Conservation (phyloP, 768 basidiomycete genomes). For the Boletus rex-veris region DNA sequence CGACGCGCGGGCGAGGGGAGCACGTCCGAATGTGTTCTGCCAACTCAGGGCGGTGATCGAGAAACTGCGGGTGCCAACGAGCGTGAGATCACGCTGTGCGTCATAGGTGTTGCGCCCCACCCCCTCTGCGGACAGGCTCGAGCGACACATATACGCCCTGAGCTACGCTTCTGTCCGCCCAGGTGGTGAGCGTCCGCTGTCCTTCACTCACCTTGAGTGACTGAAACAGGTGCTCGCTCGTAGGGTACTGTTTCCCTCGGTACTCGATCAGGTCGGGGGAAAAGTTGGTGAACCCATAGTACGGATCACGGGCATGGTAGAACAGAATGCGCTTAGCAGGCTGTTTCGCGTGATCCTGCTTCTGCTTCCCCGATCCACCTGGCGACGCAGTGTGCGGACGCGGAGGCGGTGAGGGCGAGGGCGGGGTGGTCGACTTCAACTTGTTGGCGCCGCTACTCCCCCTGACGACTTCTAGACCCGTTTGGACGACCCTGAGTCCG, state of each 20-base stretch:
- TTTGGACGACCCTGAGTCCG: slow-evolving; percentile 28
- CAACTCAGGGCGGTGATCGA: slow-evolving; percentile 34
- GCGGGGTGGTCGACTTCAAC: background rate
- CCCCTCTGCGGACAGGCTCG: slow-evolving; percentile 1
- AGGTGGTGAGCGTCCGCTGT: background rate
- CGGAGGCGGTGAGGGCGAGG: slow-evolving; percentile 2
- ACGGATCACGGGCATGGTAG: slow-evolving; percentile 30
- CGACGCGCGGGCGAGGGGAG: slow-evolving; percentile 30
- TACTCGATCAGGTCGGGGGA: slow-evolving; percentile 42
- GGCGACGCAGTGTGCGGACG: slow-evolving; percentile 25
- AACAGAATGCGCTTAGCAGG: slow-evolving; percentile 30
- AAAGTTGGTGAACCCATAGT: slow-evolving; percentile 44
- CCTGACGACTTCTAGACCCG: slow-evolving; percentile 22
- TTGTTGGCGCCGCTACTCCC: slow-evolving; percentile 3
- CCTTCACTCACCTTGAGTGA: slow-evolving; percentile 37
- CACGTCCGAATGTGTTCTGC: slow-evolving; percentile 36
- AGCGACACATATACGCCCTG: background rate
- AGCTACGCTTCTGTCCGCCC: background rate
- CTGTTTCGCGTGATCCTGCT: background rate
- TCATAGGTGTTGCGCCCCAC: slow-evolving; percentile 11
- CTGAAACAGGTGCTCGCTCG: slow-evolving; percentile 48
- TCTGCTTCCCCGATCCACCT: slow-evolving; percentile 10
- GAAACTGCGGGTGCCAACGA: slow-evolving; percentile 21
- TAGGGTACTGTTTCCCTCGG: slow-evolving; percentile 38
- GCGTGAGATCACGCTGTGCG: slow-evolving; percentile 16